Evolutionary conservation across 139 green algal species (phyloP), one percentile per base, ranked within the genome.

Genomic region (Trebouxia sp.): DNA sequence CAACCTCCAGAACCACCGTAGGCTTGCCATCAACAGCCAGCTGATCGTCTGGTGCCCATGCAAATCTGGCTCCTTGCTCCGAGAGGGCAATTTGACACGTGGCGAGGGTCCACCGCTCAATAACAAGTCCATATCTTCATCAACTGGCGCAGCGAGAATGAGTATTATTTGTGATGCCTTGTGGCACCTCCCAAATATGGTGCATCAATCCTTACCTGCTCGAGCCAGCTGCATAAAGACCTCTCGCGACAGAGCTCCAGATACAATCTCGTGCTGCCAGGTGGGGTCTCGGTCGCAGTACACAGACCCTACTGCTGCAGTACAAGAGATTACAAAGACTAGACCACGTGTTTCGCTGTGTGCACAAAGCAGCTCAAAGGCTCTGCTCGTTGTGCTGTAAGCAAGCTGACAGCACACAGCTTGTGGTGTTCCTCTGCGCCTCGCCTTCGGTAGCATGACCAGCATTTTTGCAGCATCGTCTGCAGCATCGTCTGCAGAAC

Each of bases 341-440:
- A 69, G 30, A 30, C 58, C 58, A 11, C 58, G 58, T 28, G 30
- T 22, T 10, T 69, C 58, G 41, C 58, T n/a, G 30, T 69, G 39
- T 22, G 58, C 58, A 69, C 30, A 69, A 41, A 69, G 58, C 6
- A 41, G 5, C 9, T 41, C 58, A 43, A 41, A 69, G 1, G 30
- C 28, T 38, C 3, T 67, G 56, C 38, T 26, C n/a, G n/a, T 26
- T 8, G 56, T 39, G 56, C 56, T 22, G 56, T n/a, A n/a, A 41
- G 56, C 56, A n/a, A 67, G 56, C 56, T 67, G 56, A 39, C 56
- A 67, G n/a, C n/a, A 41, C n/a, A 67, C n/a, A 38, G 56, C 56
- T 8, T 38, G 56, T 39, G n/a, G 1, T 67, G 56, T n/a, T n/a
- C n/a, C n/a, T n/a, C n/a, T n/a, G n/a, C n/a, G n/a, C n/a, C n/a